phyloP scores from a whole-genome alignment of 2,329 filamentous ascomycete genomes.

The Scedosporium aurantiacum region DNA sequence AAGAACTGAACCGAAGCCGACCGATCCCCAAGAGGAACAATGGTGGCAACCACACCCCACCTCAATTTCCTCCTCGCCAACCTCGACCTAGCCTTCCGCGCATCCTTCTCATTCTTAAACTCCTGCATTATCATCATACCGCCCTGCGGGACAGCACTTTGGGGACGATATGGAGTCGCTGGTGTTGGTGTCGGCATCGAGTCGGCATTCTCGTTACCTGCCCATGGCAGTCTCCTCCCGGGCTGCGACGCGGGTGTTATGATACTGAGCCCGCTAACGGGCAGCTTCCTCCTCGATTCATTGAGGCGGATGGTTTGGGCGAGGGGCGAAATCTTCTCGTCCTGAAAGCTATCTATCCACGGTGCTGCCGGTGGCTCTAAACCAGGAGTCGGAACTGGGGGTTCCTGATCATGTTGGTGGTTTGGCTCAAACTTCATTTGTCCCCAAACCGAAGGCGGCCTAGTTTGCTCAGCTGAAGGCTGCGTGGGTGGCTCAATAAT shows the following conservation, averaged over 20 bases:
- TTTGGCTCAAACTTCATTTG: constrained; percentile 2
- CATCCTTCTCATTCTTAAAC: not conserved
- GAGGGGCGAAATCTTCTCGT: not conserved
- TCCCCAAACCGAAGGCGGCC: constrained; percentile 4
- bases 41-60: not conserved
- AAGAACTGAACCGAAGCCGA: not conserved
- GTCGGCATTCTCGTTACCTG: not conserved
- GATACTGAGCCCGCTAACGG: not conserved
- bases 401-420: not conserved
- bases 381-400: not conserved
- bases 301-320: not conserved
- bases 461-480: not conserved
- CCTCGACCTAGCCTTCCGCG: not conserved
- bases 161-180: not conserved
- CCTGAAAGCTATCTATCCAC: not conserved
- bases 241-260: not conserved
- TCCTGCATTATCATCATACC: not conserved
- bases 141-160: not conserved
- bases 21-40: not conserved
- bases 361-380: not conserved
- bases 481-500: not conserved
- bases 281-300: not conserved
- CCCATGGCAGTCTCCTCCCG: not conserved
- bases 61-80: constrained; percentile 2
- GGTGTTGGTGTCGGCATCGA: not conserved